Conservation (phyloP, 495 filamentous ascomycete genomes). For the Bathelium albidoporum region DNA sequence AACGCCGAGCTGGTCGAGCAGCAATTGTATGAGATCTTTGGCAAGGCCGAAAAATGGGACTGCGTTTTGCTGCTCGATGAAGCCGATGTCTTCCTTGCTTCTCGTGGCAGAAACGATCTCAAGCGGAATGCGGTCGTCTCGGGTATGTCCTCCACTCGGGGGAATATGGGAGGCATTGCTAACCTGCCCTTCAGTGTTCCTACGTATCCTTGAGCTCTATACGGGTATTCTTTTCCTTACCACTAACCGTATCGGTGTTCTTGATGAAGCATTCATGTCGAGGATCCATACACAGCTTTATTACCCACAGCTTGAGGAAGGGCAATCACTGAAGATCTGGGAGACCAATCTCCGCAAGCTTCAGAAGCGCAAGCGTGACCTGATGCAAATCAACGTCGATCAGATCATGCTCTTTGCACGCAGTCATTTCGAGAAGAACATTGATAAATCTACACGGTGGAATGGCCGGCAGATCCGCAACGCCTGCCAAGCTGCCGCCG, state of each 20-base stretch:
- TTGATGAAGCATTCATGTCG: slow-evolving; percentile 37
- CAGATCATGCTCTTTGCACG: not conserved
- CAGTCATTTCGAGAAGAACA: not conserved
- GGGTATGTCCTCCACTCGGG: not conserved
- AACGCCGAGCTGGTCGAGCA: slow-evolving; percentile 42
- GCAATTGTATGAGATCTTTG: slow-evolving; percentile 68
- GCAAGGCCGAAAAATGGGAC: slow-evolving; percentile 76
- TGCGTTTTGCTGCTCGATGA: slow-evolving; percentile 42
- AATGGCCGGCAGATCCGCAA: slow-evolving; percentile 11
- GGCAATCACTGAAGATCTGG: not conserved
- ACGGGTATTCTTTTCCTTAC: slow-evolving; percentile 59
- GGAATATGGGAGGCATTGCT: not conserved
- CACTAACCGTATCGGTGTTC: slow-evolving; percentile 42
- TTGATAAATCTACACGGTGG: not conserved
- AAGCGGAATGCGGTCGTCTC: slow-evolving; percentile 33
- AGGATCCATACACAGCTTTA: slow-evolving; percentile 37
- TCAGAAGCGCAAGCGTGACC: not conserved
- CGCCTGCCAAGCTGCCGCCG: not conserved
- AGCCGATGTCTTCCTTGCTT: slow-evolving; percentile 35
- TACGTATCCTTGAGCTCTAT: slow-evolving; percentile 52
- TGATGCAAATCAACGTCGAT: not conserved
- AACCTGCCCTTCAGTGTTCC: slow-evolving; percentile 25
- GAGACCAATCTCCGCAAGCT: not conserved
- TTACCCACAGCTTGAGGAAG: slow-evolving; percentile 24
- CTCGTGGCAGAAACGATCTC: slow-evolving; percentile 28